These are phyloP conservation scores for Eucalyptus cloeziana DNA, from an alignment of 345 rosid species.

Conservation along the genomic window DNA sequence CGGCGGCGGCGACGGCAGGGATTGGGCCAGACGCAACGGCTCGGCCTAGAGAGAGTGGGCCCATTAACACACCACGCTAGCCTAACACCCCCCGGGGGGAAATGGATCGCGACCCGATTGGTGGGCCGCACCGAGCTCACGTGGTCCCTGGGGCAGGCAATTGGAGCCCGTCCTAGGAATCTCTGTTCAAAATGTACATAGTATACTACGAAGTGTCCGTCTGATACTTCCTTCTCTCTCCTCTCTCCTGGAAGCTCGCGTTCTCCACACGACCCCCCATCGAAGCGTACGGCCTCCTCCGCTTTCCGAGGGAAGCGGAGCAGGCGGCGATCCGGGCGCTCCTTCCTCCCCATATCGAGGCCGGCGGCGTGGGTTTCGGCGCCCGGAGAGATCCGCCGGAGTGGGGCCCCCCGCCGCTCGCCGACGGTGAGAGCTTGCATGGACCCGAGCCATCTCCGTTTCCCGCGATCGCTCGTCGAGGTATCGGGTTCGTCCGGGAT, in stretches of 20 bases:
- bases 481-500: not conserved
- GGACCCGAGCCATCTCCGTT: not conserved
- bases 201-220: not conserved
- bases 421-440: not conserved
- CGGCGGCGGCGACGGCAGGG: too few relatives aligned
- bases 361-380: not conserved
- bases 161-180: not conserved
- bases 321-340: not conserved
- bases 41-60: not conserved
- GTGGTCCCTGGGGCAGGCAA: not conserved
- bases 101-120: not conserved
- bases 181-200: not conserved
- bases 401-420: not conserved
- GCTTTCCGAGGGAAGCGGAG: not conserved
- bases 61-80: not conserved
- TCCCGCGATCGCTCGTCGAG: not conserved
- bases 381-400: not conserved
- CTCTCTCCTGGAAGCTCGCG: not conserved
- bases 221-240: not conserved
- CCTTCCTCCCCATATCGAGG: too few relatives aligned
- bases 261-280: not conserved
- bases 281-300: not conserved
- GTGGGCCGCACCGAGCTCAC: not conserved
- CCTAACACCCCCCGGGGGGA: not conserved
- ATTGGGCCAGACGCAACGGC: not conserved